phyloP scores from a whole-genome alignment of 805 yeast species.

The Myxozyma neotropica region DNA sequence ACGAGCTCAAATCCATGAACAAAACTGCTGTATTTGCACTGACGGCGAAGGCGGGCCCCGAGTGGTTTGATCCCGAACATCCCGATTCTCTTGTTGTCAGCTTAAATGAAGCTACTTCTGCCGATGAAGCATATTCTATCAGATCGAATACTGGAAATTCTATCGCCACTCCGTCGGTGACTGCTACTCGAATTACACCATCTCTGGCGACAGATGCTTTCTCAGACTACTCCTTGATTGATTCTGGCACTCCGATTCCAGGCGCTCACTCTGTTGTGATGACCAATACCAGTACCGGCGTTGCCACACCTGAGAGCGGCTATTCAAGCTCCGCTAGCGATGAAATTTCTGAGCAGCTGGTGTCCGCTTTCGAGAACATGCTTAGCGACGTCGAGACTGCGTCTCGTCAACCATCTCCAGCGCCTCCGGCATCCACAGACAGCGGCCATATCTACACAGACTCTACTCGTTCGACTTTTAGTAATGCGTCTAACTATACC shows the following conservation, averaged over 20 bases:
- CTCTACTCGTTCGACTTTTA: neutral
- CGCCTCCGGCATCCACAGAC: neutral
- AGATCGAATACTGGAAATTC: neutral
- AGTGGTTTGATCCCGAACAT: slow-evolving; percentile 9
- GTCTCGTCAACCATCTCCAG: slow-evolving; percentile 11
- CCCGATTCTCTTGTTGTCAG: neutral
- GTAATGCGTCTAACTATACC: neutral
- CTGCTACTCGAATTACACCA: neutral
- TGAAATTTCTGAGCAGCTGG: slow-evolving; percentile 18
- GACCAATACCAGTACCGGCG: slow-evolving; percentile 1
- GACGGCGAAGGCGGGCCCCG: slow-evolving; percentile 19
- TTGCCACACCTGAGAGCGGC: neutral
- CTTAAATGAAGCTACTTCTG: neutral
- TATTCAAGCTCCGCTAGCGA: neutral
- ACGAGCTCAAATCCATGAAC: slow-evolving; percentile 7
- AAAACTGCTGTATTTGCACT: slow-evolving; percentile 13
- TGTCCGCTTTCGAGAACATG: slow-evolving; percentile 22
- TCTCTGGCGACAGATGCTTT: neutral
- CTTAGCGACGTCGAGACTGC: slow-evolving; percentile 17
- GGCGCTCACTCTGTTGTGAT: neutral
- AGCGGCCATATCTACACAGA: neutral
- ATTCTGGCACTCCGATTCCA: neutral
- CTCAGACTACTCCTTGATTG: slow-evolving; percentile 2
- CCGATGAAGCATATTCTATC: neutral
- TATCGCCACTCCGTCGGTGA: neutral